Evolutionary conservation across 495 filamentous ascomycete genomes (phyloP).

Genomic region (Evernia prunastri): DNA sequence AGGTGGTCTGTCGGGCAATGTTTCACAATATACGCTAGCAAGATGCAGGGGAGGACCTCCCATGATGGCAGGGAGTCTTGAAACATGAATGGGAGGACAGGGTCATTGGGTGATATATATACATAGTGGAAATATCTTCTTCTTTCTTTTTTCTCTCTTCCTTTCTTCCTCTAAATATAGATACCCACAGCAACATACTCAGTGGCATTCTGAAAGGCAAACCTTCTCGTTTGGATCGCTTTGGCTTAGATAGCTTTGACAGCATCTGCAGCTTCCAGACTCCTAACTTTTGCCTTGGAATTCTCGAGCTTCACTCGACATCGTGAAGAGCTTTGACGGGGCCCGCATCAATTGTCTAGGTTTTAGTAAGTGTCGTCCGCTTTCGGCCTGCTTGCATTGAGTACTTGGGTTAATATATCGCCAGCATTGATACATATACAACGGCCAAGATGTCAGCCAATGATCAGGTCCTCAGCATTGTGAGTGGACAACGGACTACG

Average conservation of each 20-base stretch:
- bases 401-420: not conserved
- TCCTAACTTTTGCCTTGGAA: not conserved
- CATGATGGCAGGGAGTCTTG: not conserved
- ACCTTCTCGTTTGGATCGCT: not conserved
- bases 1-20: not conserved
- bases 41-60: not conserved
- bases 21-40: not conserved
- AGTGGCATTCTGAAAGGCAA: not conserved
- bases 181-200: not conserved
- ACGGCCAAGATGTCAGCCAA: conserved; percentile 2
- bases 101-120: not conserved
- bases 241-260: not conserved
- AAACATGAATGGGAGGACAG: not conserved
- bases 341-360: not conserved
- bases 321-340: not conserved
- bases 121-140: not conserved
- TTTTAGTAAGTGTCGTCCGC: not conserved
- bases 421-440: not conserved
- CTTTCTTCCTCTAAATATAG: not conserved
- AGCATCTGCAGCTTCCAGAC: not conserved
- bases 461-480: not conserved
- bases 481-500: not conserved
- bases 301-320: not conserved
- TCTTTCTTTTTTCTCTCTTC: not conserved
- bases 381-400: not conserved